phyloP scores from a whole-genome alignment of 2,329 filamentous ascomycete species.

The Colletotrichum phormii region DNA sequence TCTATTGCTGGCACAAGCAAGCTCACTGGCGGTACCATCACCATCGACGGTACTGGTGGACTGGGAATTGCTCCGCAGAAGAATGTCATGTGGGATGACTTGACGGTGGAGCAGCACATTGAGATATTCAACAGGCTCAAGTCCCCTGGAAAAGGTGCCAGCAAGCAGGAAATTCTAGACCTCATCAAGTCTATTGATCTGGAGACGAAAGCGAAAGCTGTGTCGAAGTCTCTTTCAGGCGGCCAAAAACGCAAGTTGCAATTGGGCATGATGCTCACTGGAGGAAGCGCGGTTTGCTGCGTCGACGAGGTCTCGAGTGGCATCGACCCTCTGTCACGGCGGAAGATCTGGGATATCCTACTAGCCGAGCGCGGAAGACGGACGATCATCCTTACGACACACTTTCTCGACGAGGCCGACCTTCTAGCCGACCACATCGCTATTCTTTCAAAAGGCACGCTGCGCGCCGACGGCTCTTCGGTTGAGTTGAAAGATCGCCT shows the following conservation, averaged over 20 bases:
- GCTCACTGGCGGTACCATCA: constrained; percentile 80
- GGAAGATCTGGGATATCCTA: constrained; percentile 95
- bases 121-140: constrained; percentile 87
- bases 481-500: constrained; percentile 86
- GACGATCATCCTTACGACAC: constrained; percentile 89
- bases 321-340: constrained; percentile 84
- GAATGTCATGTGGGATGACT: constrained; percentile 91
- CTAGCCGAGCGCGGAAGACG: constrained; percentile 83
- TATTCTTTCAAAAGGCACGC: constrained; percentile 84
- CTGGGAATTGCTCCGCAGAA: constrained; percentile 92
- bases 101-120: constrained; percentile 89
- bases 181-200: constrained; percentile 81
- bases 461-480: constrained; percentile 86
- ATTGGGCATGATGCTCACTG: constrained; percentile 94
- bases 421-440: constrained; percentile 89
- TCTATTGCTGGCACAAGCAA: constrained; percentile 86
- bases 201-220: constrained; percentile 76
- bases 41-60: constrained; percentile 80
- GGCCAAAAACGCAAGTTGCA: constrained; percentile 94
- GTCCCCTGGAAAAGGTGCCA: constrained; percentile 66
- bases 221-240: constrained; percentile 83
- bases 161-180: constrained; percentile 67
- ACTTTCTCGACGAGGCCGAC: constrained; percentile 95
- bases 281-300: constrained; percentile 87
- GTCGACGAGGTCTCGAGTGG: constrained; percentile 93